These are phyloP conservation scores for Botrytis fabae DNA, from an alignment of 2,329 filamentous ascomycete species.

Conservation along the genomic window DNA sequence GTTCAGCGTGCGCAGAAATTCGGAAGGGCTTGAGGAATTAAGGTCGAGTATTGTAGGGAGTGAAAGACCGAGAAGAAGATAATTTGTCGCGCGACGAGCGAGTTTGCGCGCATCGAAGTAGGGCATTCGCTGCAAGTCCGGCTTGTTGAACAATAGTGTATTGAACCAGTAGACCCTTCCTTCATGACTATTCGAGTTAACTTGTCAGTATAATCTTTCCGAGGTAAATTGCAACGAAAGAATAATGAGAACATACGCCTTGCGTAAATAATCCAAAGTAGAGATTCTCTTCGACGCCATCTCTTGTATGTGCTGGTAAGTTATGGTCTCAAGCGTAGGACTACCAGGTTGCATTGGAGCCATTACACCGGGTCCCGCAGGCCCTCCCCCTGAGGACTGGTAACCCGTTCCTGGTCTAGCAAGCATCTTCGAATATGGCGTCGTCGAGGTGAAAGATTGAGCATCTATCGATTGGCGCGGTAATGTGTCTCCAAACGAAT, in stretches of 20 bases:
- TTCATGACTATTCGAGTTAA: constrained; percentile 67
- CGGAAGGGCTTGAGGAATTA: constrained; percentile 73
- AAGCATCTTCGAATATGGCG: constrained; percentile 39
- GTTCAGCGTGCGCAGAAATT: constrained; percentile 86
- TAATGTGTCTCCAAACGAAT: constrained; percentile 13
- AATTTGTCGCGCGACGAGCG: constrained; percentile 87
- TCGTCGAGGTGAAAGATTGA: constrained; percentile 34
- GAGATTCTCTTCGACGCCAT: constrained; percentile 89
- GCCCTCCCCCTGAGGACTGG: constrained; percentile 28
- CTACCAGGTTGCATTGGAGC: constrained; percentile 34
- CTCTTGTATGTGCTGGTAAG: constrained; percentile 71
- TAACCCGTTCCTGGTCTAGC: constrained; percentile 36
- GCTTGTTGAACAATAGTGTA: constrained; percentile 85
- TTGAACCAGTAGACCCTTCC: constrained; percentile 98
- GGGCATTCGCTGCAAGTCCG: constrained; percentile 77
- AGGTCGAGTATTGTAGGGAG: constrained; percentile 88
- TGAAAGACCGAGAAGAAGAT: constrained; percentile 87
- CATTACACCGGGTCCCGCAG: constrained; percentile 29
- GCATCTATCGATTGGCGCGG: constrained; percentile 15
- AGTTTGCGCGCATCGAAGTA: constrained; percentile 85
- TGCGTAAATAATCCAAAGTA: constrained; percentile 87
- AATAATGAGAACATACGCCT: constrained; percentile 65
- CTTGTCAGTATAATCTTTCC: constrained; percentile 7
- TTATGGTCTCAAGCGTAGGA: constrained; percentile 41
- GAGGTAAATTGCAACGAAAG: background rate